Evolutionary conservation across 441 rosid genomes (phyloP).

Genomic region (Pelargonium fulgidum): DNA sequence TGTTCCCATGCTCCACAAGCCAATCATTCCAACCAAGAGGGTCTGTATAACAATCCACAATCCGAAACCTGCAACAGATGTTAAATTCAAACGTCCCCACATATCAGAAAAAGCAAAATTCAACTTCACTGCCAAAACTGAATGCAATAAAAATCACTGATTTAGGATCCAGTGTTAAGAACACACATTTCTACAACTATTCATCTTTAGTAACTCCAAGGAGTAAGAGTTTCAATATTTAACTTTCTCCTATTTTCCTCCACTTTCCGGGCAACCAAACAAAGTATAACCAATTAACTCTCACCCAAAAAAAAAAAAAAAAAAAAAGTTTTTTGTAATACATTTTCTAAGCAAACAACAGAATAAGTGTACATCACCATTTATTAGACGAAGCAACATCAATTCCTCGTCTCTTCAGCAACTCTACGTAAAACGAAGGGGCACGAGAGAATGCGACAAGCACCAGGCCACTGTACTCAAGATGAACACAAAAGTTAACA

Average conservation of each 20-base stretch:
- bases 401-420: constrained; percentile 52
- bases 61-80: constrained; percentile 46
- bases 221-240: background rate
- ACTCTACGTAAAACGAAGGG: constrained; percentile 57
- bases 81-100: background rate
- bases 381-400: constrained; percentile 40
- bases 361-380: constrained; percentile 35
- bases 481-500: constrained; percentile 5
- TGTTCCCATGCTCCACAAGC: constrained; percentile 22
- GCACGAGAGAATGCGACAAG: constrained; percentile 56
- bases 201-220: background rate
- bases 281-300: background rate
- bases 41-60: constrained; percentile 87
- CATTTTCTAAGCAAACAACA: background rate
- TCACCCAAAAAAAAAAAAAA: background rate
- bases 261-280: background rate
- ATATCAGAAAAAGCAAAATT: background rate
- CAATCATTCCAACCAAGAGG: constrained; percentile 79
- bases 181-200: background rate
- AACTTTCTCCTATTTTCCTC: background rate
- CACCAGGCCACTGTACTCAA: constrained; percentile 54
- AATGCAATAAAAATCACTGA: background rate
- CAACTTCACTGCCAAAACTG: background rate
- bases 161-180: background rate
- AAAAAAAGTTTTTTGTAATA: background rate